phyloP scores from a whole-genome alignment of 305 asterid genomes.

The Solanum chacoense region DNA sequence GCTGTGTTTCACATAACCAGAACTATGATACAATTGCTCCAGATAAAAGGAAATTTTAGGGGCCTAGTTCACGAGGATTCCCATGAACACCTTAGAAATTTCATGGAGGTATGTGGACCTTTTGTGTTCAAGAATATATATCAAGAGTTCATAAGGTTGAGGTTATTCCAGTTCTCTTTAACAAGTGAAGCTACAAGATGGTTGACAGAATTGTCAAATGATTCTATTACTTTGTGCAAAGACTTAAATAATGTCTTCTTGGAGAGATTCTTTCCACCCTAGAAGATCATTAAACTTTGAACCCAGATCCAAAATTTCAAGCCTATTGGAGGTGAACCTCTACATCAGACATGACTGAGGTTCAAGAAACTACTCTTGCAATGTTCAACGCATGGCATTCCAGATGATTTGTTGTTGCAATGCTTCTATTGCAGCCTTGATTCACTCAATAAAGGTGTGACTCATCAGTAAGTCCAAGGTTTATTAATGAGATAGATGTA shows the following conservation, averaged over 20 bases:
- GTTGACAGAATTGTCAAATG: neutral
- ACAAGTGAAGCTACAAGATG: neutral
- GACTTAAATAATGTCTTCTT: neutral
- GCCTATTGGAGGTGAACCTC: neutral
- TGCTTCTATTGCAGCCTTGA: neutral
- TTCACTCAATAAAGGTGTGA: neutral
- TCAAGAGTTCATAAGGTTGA: neutral
- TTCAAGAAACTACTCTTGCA: neutral
- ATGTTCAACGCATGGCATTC: neutral
- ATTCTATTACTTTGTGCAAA: neutral
- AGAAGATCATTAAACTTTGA: neutral
- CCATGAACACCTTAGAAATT: neutral
- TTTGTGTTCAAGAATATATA: neutral
- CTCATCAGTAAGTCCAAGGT: neutral
- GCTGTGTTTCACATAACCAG: neutral
- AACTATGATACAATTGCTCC: neutral
- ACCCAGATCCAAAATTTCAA: neutral
- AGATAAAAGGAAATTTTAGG: neutral
- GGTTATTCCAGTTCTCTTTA: neutral
- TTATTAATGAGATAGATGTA: neutral
- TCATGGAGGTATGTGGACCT: neutral
- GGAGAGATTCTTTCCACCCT: neutral
- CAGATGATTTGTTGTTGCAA: neutral
- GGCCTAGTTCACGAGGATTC: neutral
- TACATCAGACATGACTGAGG: neutral